These are phyloP conservation scores for Apiospora malaysiana DNA, from an alignment of 2,329 filamentous ascomycete genomes.

Conservation along the genomic window DNA sequence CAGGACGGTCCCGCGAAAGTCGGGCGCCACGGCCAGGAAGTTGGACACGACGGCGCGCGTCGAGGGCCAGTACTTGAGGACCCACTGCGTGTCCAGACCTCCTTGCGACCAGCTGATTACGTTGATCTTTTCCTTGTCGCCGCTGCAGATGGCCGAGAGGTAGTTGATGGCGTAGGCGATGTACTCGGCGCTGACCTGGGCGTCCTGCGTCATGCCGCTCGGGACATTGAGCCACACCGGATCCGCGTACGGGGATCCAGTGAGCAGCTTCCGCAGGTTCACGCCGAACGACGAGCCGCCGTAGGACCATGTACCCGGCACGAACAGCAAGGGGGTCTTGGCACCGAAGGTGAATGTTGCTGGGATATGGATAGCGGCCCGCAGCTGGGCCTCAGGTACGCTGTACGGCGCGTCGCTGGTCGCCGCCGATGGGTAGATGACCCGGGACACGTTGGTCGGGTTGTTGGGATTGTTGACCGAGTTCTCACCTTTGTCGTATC, in stretches of 20 bases:
- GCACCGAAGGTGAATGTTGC: conserved; percentile 23
- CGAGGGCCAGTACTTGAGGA: conserved; percentile 62
- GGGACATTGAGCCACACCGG: conserved; percentile 59
- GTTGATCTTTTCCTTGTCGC: conserved; percentile 46
- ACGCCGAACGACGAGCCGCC: conserved; percentile 22
- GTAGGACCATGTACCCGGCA: conserved; percentile 25
- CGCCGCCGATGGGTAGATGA: background rate
- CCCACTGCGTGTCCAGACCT: conserved; percentile 61
- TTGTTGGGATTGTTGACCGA: background rate
- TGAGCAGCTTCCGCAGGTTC: conserved; percentile 25
- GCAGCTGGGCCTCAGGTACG: conserved; percentile 23
- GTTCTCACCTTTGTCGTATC: background rate
- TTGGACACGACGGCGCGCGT: conserved; percentile 46
- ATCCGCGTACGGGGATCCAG: background rate
- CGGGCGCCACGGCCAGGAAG: conserved; percentile 58
- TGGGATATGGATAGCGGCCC: conserved; percentile 25
- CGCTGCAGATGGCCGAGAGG: conserved; percentile 46
- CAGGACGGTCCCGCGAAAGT: conserved; percentile 47
- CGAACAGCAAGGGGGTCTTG: conserved; percentile 24
- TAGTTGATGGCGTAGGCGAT: conserved; percentile 65
- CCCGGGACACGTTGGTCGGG: background rate
- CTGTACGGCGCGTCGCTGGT: conserved; percentile 22
- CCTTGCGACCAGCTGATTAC: conserved; percentile 58
- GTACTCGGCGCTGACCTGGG: conserved; percentile 59
- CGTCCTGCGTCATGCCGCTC: conserved; percentile 50